Base-by-base conservation (phyloP, 2,329 filamentous ascomycete species). In the Neurospora sp. region DNA sequence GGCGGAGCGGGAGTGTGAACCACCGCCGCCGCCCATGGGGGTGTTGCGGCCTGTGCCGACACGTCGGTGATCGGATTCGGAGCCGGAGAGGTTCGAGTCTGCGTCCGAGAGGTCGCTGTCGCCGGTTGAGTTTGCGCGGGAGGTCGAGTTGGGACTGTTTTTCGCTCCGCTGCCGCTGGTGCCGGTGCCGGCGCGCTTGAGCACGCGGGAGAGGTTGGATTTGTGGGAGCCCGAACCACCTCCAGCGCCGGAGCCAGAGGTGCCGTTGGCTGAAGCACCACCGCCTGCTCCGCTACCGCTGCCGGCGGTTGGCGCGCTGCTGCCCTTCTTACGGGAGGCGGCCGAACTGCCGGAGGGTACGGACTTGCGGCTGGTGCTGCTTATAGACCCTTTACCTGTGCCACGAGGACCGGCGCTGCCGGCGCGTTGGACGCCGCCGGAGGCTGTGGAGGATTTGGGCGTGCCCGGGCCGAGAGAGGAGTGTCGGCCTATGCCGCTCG, bases 21-120 rank as follows among this genome's bases (percentile, higher is more conserved):
- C 40, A 41, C 40, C 40, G 6, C 72, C 75, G n/a, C 75, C 77
- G 0, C 28, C 28, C 28, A 81, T 80, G 1, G 81, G 52, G 12
- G 52, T 62, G 23, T 33, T 33, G 8, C 52, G 52, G 52, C 52
- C 52, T 62, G 43, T 52, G 1, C 78, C 67, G 73, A 77, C 67
- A 74, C 80, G 72, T 46, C 81, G 76, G 67, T 87, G 82, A 66
- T 88, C 83, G 67, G 86, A 81, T 67, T 82, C 83, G 74, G 86
- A 85, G 68, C 81, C 81, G 5, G 46, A 57, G 1, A 62, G 23
- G 23, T 62, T 62, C 66, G 86, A 86, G 65, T 87, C 87, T 8
- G 87, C 87, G 68, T 90, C 88, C 0, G 88, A 90, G 52, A 90
- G 82, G 75, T 90, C 88, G 74, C 87, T 89, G 71, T 90, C 88